A percentile compares a stretch with the other conserved stretches of the same genome.
These are phyloP conservation scores for Nitzschia inconspicua DNA, from an alignment of 108 stramenopile genomes.

Conservation along the genomic window DNA sequence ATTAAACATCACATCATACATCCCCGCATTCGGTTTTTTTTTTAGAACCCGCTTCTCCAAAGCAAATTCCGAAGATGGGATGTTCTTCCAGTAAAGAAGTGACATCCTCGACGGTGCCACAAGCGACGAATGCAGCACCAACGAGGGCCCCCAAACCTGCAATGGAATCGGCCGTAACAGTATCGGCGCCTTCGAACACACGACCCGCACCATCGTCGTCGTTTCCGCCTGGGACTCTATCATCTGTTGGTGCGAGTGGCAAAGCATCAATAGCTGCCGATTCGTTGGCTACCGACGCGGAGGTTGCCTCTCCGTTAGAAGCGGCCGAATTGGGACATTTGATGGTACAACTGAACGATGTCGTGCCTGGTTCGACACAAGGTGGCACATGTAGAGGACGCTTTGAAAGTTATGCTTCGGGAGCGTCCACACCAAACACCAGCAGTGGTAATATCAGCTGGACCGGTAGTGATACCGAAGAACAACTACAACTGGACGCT, in stretches of 20 bases:
- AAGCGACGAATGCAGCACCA: too few relatives aligned
- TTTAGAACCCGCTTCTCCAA: too few relatives aligned
- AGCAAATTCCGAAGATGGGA: conserved; percentile 8
- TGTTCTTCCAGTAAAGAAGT: conserved; percentile 17
- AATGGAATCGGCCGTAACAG: too few relatives aligned
- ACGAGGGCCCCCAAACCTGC: too few relatives aligned
- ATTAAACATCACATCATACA: too few relatives aligned
- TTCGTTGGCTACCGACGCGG: too few relatives aligned
- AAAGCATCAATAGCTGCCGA: background rate
- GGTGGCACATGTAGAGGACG: conserved; percentile 1
- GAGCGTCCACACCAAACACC: conserved; percentile 38
- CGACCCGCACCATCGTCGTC: background rate
- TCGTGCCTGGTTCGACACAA: background rate
- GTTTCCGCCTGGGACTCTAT: background rate
- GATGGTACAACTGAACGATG: conserved; percentile 20
- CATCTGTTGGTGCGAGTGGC: background rate
- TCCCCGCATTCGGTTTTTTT: too few relatives aligned
- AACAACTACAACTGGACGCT: background rate
- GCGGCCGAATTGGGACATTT: too few relatives aligned
- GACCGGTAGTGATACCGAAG: conserved; percentile 6
- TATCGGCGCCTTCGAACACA: background rate
- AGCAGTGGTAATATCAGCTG: conserved; percentile 26
- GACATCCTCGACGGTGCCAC: too few relatives aligned
- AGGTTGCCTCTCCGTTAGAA: too few relatives aligned
- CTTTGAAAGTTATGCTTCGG: conserved; percentile 37